Conservation (phyloP, 2,329 filamentous ascomycete species). For the Plenodomus tracheiphilus region DNA sequence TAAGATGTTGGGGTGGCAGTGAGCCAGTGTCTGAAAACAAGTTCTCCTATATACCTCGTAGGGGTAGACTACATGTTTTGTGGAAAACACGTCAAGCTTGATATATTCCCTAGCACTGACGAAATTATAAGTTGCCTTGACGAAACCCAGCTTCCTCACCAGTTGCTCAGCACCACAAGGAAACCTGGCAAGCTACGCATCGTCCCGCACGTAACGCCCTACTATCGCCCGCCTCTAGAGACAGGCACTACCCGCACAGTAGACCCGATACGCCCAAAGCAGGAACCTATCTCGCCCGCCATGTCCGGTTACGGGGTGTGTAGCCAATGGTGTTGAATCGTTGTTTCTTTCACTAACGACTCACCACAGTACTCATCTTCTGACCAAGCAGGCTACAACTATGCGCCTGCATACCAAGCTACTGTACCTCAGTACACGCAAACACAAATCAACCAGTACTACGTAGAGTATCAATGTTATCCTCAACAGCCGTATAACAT, state of each 20-base stretch:
- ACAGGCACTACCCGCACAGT: conserved; percentile 13
- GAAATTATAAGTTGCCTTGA: conserved; percentile 10
- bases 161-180: neutral
- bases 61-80: neutral
- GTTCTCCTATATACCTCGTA: conserved; percentile 9
- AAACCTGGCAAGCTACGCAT: conserved; percentile 13
- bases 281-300: conserved; percentile 20
- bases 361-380: conserved; percentile 22
- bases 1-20: conserved; percentile 23
- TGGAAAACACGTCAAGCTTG: neutral
- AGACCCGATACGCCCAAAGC: conserved; percentile 18
- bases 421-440: conserved; percentile 37
- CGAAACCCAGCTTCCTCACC: conserved; percentile 1
- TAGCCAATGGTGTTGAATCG: neutral
- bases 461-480: conserved; percentile 34
- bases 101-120: conserved; percentile 3
- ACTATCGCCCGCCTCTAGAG: conserved; percentile 14
- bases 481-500: conserved; percentile 34
- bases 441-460: conserved; percentile 34
- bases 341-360: conserved; percentile 1
- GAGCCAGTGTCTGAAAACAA: conserved; percentile 6
- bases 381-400: conserved; percentile 24
- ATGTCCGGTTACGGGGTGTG: conserved; percentile 32
- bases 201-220: conserved; percentile 13
- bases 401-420: conserved; percentile 14